Base-by-base conservation (phyloP, 2,329 filamentous ascomycete genomes). In the Ophiocordyceps camponoti-floridani region DNA sequence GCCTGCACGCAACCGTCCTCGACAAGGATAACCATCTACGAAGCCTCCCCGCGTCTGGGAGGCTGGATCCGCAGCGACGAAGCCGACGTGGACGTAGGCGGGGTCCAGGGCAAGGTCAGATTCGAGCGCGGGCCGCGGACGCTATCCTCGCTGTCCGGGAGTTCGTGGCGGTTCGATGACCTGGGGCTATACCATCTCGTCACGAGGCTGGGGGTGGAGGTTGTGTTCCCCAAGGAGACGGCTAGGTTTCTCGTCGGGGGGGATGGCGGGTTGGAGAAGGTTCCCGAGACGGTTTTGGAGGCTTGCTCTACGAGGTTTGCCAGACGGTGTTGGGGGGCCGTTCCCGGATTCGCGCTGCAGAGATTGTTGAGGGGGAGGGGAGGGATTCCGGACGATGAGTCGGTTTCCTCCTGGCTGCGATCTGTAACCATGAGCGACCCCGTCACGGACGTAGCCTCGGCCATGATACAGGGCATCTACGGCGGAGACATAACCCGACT, bases 111-210 rank as follows among this genome's bases (percentile, higher is more conserved):
- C 13, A 59, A 56, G 3, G 73, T 94, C 31, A 62, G 84, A 27
- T 86, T 96, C 54, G 89, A 98, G 64, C 74, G 77, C 51, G 91
- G 89, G 0, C 84, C 91, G 19, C 75, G 89, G 53, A 84, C 84
- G 45, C 63, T 94, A 52, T 72, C 82, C 47, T 65, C 75, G 62
- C 50, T 68, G 58, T 50, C 57, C 51, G 47, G 61, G 31, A 63
- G 54, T 31, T 52, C 49, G 0, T 59, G 62, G 49, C 58, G 65
- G 40, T 73, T 70, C 48, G 75, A 79, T 54, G 79, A 82, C 45
- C 58, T 82, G 33, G 67, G 84, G 33, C 74, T 87, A 11, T 74
- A 79, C 46, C 76, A 82, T 51, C 61, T 91, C 70, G 94, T 93
- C 55, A 84, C 84, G 2, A 83, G 94, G 58, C 84, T 79, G 26